Percentiles rank a stretch among this genome's conserved stretches.
Conservation (phyloP, 257 asterid species). For the Solanum paucissectum region DNA sequence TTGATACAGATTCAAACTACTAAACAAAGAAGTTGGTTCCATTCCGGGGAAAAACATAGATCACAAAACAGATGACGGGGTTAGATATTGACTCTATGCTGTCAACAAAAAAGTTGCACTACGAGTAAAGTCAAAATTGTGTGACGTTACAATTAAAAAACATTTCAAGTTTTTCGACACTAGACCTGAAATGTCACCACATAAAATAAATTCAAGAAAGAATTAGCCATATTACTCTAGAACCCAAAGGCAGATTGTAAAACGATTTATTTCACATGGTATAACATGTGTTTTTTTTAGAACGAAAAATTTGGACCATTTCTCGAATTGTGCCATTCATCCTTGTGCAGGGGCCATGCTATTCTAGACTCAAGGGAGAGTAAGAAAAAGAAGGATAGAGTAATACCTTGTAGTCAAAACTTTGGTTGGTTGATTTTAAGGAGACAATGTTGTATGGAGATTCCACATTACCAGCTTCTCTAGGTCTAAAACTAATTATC, state of each 20-base stretch:
- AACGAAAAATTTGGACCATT: too few species aligned
- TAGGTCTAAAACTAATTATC: constrained; percentile 70
- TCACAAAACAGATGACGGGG: not conserved
- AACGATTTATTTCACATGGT: not conserved
- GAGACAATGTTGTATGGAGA: constrained; percentile 35
- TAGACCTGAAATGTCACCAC: not conserved
- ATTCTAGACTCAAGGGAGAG: not conserved
- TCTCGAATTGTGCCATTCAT: constrained; percentile 3
- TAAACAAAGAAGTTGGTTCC: not conserved
- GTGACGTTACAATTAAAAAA: not conserved
- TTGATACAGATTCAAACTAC: not conserved
- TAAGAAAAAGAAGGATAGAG: not conserved
- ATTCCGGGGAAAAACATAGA: not conserved
- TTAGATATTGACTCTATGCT: not conserved
- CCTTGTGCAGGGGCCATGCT: constrained; percentile 16
- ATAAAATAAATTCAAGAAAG: not conserved
- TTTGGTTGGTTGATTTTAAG: constrained; percentile 63
- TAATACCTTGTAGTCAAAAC: constrained; percentile 73
- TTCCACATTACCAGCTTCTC: constrained; percentile 27
- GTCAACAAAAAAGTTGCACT: not conserved
- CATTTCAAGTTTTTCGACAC: not conserved
- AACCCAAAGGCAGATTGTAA: not conserved
- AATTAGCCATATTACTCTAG: not conserved
- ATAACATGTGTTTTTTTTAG: not conserved
- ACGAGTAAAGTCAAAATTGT: not conserved